A percentile compares a stretch with the other conserved stretches of the same genome.
Conservation (phyloP, 2,329 filamentous ascomycete genomes). For the Lecanosticta acicola region DNA sequence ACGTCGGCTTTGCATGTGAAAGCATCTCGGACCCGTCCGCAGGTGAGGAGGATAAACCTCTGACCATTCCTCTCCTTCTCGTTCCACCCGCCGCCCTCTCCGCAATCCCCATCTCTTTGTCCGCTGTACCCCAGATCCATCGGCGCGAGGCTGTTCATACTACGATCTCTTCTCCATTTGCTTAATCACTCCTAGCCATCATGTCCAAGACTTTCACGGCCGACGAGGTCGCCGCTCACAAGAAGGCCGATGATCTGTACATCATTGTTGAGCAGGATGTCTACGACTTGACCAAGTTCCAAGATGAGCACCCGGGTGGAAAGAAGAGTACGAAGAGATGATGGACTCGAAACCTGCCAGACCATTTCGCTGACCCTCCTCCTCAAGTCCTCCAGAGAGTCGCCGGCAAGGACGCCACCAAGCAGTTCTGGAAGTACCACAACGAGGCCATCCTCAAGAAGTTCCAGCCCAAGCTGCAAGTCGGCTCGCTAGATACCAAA, state of each 20-base stretch:
- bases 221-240: constrained; percentile 84
- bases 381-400: constrained; percentile 56
- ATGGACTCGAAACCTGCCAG: not conserved
- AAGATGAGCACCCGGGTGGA: constrained; percentile 58
- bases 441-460: constrained; percentile 76
- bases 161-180: not conserved
- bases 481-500: constrained; percentile 86
- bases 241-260: constrained; percentile 78
- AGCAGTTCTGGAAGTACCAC: constrained; percentile 69
- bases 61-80: constrained; percentile 1
- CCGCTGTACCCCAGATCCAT: not conserved
- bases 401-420: constrained; percentile 61
- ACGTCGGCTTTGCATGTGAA: not conserved
- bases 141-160: not conserved
- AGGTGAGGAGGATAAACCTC: not conserved
- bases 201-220: constrained; percentile 88
- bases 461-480: constrained; percentile 70
- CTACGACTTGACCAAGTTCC: constrained; percentile 76
- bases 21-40: not conserved
- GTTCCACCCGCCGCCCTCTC: constrained; percentile 1
- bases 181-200: constrained; percentile 27
- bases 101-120: not conserved
- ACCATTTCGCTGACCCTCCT: not conserved
- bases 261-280: constrained; percentile 92
- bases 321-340: constrained; percentile 55